Base-by-base conservation (phyloP, 441 rosid genomes). In the Hura crepitans region DNA sequence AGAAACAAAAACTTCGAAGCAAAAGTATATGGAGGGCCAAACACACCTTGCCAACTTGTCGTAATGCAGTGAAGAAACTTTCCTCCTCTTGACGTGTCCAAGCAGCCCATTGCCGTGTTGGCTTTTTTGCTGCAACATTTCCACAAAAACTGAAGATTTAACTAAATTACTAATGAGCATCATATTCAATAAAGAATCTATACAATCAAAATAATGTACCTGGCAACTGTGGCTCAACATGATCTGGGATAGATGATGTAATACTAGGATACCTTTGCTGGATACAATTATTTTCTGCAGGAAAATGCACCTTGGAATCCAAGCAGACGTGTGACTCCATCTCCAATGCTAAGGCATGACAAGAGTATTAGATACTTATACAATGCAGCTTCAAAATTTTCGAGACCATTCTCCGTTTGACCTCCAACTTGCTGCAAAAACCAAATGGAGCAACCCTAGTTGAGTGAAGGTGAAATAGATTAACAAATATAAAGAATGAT, bases 11-110 rank as follows among this genome's bases (percentile, higher is more conserved):
- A 46, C 14, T n/a, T 66, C 28, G 22, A 64, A 31, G 5, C 45
- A 63, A 58, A 77, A 57, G 51, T 23, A 63, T 39, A 64, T 39
- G 51, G 37, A 25, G 56, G 37, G 39, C 59, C 72, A 43, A 77
- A 70, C 79, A 66, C 77, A 80, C 98, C 96, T 95, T 95, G 77
- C 99, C 99, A 82, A 91, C 96, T 89, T 92, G 99, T 67, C 98
- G 95, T 76, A 95, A 81, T 25, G 99, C 99, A 74, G 88, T 84
- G 83, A 95, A 95, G 83, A 95, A 95, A 79, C 95, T 87, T 82
- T 92, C 98, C 78, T 95, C 98, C 84, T 95, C 99, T 82, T 92
- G 86, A 69, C 86, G 97, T 55, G 99, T 95, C 99, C 99, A 95
- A 72, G 99, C 99, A 81, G 98, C 98, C 99, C 99, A 95, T 69